Evolutionary conservation across 768 basidiomycete genomes (phyloP).

Genomic region (Mycena venus): DNA sequence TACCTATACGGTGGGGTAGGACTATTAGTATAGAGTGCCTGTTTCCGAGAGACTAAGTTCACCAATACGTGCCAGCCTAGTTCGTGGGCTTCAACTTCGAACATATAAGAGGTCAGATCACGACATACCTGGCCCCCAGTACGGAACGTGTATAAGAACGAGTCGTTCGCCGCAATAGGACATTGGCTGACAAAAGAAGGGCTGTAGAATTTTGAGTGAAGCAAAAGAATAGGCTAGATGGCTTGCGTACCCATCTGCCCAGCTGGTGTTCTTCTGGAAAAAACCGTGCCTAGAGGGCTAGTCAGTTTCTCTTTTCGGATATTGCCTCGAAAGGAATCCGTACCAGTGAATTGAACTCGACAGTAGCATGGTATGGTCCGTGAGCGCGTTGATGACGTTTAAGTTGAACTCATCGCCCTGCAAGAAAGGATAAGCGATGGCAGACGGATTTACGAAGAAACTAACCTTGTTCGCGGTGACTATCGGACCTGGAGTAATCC

Average conservation of each 20-base stretch:
- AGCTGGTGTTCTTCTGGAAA: constrained; percentile 46
- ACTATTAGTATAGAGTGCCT: no score
- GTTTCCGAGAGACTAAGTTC: no score
- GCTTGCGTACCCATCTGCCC: constrained; percentile 15
- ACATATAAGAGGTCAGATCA: neutral
- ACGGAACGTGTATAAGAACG: constrained; percentile 3
- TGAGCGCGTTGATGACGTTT: constrained; percentile 52
- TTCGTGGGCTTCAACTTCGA: neutral
- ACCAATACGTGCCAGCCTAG: neutral
- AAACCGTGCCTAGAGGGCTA: constrained; percentile 50
- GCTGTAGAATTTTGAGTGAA: neutral
- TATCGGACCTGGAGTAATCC: constrained; percentile 60
- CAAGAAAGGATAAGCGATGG: neutral
- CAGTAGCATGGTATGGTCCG: constrained; percentile 51
- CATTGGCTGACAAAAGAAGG: constrained; percentile 5
- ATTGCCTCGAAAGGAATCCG: neutral
- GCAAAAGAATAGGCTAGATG: neutral
- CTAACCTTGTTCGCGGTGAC: constrained; percentile 50
- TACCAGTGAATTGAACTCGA: constrained; percentile 40
- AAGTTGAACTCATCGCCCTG: constrained; percentile 47
- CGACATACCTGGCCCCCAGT: neutral
- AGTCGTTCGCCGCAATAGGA: constrained; percentile 4
- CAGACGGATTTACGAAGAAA: neutral
- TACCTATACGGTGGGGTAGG: neutral
- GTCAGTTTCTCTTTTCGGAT: neutral